A percentile compares a stretch with the other conserved stretches of the same genome.
Evolutionary conservation across 768 basidiomycete species (phyloP).

Genomic region (Cyclocybe aegerita): DNA sequence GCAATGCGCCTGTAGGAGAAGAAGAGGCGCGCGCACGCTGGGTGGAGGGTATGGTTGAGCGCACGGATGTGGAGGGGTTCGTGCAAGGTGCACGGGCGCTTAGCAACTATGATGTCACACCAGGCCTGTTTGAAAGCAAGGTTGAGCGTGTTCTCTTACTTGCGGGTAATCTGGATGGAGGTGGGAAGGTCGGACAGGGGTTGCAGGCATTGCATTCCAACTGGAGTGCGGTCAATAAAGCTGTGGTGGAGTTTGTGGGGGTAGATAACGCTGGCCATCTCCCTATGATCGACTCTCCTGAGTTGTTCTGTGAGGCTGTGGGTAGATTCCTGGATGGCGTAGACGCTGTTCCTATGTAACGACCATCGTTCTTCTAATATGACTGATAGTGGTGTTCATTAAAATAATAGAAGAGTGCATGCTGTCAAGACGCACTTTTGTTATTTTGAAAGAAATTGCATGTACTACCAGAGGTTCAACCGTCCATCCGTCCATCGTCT

Average conservation of each 20-base stretch:
- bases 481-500: no score
- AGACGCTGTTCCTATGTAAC: no score
- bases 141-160: slow-evolving; percentile 39
- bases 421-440: no score
- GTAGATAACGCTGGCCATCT: slow-evolving; percentile 45
- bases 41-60: slow-evolving; percentile 36
- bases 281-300: slow-evolving; percentile 52
- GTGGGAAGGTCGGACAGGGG: slow-evolving; percentile 41
- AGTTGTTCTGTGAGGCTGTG: slow-evolving; percentile 37
- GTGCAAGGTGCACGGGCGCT: slow-evolving; percentile 45
- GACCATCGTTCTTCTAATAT: background rate
- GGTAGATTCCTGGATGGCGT: slow-evolving; percentile 3
- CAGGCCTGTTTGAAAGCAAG: slow-evolving; percentile 18
- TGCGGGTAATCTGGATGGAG: slow-evolving; percentile 48
- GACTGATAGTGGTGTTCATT: background rate
- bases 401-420: no score
- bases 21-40: slow-evolving; percentile 19
- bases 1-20: slow-evolving; percentile 6
- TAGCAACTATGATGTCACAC: slow-evolving; percentile 37
- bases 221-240: slow-evolving; percentile 29
- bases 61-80: slow-evolving; percentile 43
- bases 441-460: no score
- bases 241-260: slow-evolving; percentile 27
- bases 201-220: slow-evolving; percentile 30
- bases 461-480: no score